These are phyloP conservation scores for Carallia brachiata DNA, from an alignment of 345 rosid genomes.

Conservation along the genomic window DNA sequence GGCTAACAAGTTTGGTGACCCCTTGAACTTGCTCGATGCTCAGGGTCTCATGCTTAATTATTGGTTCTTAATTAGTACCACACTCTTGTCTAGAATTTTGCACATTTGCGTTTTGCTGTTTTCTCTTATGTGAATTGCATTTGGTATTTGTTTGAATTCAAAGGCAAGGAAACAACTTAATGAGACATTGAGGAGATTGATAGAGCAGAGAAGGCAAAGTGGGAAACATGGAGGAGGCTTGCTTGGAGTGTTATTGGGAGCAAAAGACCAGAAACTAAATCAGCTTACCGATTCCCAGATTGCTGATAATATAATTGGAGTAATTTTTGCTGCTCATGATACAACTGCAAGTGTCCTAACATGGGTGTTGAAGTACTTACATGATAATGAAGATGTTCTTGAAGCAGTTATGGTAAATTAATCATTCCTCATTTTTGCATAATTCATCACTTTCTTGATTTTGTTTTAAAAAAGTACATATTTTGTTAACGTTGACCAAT, in stretches of 20 bases:
- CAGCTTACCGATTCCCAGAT: constrained; percentile 72
- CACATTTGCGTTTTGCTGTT: too few species aligned
- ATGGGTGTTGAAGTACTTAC: constrained; percentile 84
- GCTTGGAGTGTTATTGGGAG: constrained; percentile 57
- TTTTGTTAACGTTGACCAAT: background rate
- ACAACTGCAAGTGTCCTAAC: constrained; percentile 87
- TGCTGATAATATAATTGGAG: constrained; percentile 89
- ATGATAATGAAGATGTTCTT: constrained; percentile 56
- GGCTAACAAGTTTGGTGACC: too few species aligned
- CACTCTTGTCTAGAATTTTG: too few species aligned
- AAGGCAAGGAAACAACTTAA: constrained; percentile 72
- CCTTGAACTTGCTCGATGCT: too few species aligned
- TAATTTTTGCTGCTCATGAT: constrained; percentile 93
- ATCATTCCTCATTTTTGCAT: background rate
- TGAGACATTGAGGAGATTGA: constrained; percentile 52
- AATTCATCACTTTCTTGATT: background rate
- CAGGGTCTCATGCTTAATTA: too few species aligned
- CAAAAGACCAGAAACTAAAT: constrained; percentile 38
- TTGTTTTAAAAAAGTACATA: too few species aligned
- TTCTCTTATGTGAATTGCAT: background rate
- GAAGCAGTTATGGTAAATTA: constrained; percentile 58
- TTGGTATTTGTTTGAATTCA: background rate
- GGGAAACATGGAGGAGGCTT: constrained; percentile 50
- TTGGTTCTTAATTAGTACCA: too few species aligned
- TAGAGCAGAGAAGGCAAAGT: constrained; percentile 57